phyloP scores from a whole-genome alignment of 2,329 filamentous ascomycete genomes.

The Fusarium sp. region DNA sequence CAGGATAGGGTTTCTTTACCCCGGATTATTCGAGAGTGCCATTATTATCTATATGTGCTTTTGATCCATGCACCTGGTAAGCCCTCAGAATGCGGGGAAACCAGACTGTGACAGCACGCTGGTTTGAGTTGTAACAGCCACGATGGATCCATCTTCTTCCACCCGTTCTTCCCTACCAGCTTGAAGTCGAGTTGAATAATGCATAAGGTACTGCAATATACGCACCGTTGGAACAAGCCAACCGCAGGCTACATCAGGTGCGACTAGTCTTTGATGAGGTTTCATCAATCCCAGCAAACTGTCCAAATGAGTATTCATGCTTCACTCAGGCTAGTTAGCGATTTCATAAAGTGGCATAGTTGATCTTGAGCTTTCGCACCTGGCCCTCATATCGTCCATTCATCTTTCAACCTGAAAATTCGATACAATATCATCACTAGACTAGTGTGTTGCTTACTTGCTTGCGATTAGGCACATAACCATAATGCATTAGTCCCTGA shows the following conservation, averaged over 20 bases:
- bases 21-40: constrained; percentile 37
- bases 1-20: constrained; percentile 26
- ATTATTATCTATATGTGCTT: constrained; percentile 8
- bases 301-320: neutral
- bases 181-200: too few species aligned
- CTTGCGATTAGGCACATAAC: neutral
- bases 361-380: constrained; percentile 9
- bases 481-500: neutral
- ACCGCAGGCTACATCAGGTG: too few species aligned
- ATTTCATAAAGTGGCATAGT: neutral
- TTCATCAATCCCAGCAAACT: neutral
- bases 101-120: constrained; percentile 17
- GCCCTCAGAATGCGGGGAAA: constrained; percentile 24
- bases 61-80: neutral
- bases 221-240: too few species aligned
- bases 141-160: too few species aligned
- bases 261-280: too few species aligned
- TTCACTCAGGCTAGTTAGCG: neutral
- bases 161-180: too few species aligned
- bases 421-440: neutral
- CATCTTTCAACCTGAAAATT: neutral
- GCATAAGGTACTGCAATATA: too few species aligned
- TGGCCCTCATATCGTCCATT: neutral
- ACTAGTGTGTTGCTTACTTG: neutral
- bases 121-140: neutral